These are phyloP conservation scores for Aristolochia californica DNA, from an alignment of 164 flowering plant genomes.

Conservation along the genomic window DNA sequence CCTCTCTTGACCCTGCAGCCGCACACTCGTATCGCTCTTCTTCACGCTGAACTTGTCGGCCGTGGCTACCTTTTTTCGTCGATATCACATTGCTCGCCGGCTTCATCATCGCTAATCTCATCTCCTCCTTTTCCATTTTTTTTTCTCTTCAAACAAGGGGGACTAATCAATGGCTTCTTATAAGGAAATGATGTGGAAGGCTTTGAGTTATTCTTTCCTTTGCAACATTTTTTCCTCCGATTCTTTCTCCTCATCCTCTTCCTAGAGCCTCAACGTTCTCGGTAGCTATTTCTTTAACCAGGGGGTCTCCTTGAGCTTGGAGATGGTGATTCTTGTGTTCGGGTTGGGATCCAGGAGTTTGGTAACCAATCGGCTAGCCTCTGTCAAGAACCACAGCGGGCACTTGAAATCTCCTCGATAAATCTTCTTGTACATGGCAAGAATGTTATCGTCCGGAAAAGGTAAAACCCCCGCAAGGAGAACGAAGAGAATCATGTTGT, in stretches of 20 bases:
- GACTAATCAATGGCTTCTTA: constrained; percentile 48
- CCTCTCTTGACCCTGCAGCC: constrained; percentile 34
- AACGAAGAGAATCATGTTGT: constrained; percentile 64
- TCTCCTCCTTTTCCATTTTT: constrained; percentile 32
- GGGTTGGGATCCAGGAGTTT: constrained; percentile 47
- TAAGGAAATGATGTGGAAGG: constrained; percentile 45
- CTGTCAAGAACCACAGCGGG: constrained; percentile 51
- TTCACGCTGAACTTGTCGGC: constrained; percentile 28
- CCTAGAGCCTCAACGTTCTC: constrained; percentile 2
- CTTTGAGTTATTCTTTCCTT: constrained; percentile 23
- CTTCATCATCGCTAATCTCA: constrained; percentile 36
- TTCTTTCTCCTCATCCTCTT: constrained; percentile 1
- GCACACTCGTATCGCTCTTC: constrained; percentile 32
- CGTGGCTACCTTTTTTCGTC: constrained; percentile 33
- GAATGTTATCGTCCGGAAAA: constrained; percentile 59
- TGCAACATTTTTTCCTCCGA: not conserved
- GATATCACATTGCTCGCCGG: constrained; percentile 40
- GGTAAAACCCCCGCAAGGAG: constrained; percentile 71
- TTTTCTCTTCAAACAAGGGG: constrained; percentile 39
- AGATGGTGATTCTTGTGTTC: constrained; percentile 24
- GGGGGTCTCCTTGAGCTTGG: constrained; percentile 32
- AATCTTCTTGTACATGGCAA: constrained; percentile 45
- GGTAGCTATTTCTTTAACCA: constrained; percentile 42
- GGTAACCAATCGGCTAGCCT: constrained; percentile 27
- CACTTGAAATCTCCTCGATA: constrained; percentile 46